Conservation (phyloP, 257 asterid genomes). For the Ilex asprella region DNA sequence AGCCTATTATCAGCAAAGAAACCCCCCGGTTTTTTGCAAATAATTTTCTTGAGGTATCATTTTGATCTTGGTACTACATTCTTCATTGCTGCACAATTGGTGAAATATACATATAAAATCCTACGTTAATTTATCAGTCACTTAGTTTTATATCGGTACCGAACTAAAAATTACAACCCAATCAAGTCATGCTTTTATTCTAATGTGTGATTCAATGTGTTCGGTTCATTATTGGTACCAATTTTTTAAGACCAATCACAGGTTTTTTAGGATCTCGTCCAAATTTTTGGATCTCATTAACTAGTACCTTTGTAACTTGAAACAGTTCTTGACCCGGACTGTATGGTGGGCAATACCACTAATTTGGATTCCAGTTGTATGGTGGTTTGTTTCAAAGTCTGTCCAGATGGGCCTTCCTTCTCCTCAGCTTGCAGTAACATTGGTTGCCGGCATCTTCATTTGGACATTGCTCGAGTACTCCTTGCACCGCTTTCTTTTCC, state of each 20-base stretch:
- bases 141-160: too few species aligned
- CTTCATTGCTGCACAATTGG: too few species aligned
- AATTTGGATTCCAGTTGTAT: slow-evolving; percentile 68
- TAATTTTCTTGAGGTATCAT: slow-evolving; percentile 45
- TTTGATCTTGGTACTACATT: not conserved
- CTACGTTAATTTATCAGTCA: not conserved
- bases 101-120: too few species aligned
- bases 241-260: too few species aligned
- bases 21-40: slow-evolving; percentile 51
- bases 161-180: not conserved
- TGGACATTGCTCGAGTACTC: slow-evolving; percentile 62
- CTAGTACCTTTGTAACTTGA: slow-evolving; percentile 5
- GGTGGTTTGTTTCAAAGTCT: slow-evolving; percentile 33
- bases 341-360: slow-evolving; percentile 69
- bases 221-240: too few species aligned
- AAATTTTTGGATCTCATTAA: too few species aligned
- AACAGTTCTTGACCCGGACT: slow-evolving; percentile 53
- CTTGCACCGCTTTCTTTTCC: slow-evolving; percentile 56
- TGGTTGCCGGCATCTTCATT: slow-evolving; percentile 33
- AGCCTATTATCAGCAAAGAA: slow-evolving; percentile 56
- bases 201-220: too few species aligned
- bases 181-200: slow-evolving; percentile 2
- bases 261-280: too few species aligned
- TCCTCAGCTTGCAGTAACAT: slow-evolving; percentile 32
- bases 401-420: slow-evolving; percentile 30